A percentile compares a stretch with the other conserved stretches of the same genome.
Conservation (phyloP, 1,284 basidiomycete species). For the Trametes sp. region DNA sequence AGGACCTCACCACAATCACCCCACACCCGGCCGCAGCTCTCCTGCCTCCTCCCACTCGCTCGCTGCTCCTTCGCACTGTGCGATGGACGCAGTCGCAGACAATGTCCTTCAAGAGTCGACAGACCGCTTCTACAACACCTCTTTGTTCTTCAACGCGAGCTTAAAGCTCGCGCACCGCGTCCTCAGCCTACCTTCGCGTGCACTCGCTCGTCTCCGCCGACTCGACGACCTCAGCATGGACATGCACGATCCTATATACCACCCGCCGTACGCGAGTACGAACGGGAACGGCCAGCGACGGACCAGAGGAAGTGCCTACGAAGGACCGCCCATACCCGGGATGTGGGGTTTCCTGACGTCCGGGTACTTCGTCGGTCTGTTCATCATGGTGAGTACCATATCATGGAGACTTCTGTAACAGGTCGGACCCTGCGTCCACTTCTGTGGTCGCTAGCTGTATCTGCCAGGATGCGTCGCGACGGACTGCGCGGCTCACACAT, state of each 20-base stretch:
- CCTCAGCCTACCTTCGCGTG: constrained; percentile 50
- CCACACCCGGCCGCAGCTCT: not conserved
- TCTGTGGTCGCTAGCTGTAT: too few relatives aligned
- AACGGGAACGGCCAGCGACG: constrained; percentile 9
- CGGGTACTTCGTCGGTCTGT: constrained; percentile 68
- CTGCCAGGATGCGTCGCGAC: too few relatives aligned
- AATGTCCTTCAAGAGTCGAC: constrained; percentile 7
- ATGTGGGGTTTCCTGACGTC: constrained; percentile 76
- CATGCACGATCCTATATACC: constrained; percentile 16
- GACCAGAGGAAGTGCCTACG: constrained; percentile 5
- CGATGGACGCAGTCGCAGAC: constrained; percentile 14
- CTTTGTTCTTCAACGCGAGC: constrained; percentile 34
- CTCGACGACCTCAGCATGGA: constrained; percentile 38
- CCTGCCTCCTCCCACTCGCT: not conserved
- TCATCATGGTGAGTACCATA: constrained; percentile 62
- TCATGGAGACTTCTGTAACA: too few relatives aligned
- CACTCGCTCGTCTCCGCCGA: constrained; percentile 51
- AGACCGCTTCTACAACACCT: constrained; percentile 28
- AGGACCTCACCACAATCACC: too few relatives aligned
- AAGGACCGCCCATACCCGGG: constrained; percentile 52
- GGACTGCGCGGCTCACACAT: too few relatives aligned
- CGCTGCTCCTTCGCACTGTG: not conserved
- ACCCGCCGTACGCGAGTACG: constrained; percentile 7
- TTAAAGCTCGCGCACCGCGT: constrained; percentile 48
- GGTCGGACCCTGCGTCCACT: too few relatives aligned